Evolutionary conservation across 345 rosid genomes (phyloP).

Genomic region (Salix purpurea): DNA sequence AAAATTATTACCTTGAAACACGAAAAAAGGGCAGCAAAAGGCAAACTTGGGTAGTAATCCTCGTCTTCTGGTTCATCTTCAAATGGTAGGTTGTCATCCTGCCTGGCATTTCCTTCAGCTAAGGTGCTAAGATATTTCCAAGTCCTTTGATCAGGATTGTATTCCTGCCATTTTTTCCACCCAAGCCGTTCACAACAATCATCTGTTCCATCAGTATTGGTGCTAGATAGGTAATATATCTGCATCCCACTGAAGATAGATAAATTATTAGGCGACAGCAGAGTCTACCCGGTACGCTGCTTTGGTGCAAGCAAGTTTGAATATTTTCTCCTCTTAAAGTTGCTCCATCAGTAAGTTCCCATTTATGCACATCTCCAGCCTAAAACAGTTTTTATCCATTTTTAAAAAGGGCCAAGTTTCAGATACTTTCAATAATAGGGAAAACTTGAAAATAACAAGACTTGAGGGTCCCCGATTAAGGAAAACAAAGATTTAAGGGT

Average conservation of each 20-base stretch:
- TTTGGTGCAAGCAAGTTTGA: neutral
- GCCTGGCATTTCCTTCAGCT: constrained; percentile 43
- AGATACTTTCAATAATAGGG: neutral
- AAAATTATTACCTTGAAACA: constrained; percentile 59
- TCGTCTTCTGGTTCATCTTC: constrained; percentile 89
- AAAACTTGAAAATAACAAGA: neutral
- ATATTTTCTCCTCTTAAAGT: neutral
- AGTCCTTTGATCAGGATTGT: constrained; percentile 63
- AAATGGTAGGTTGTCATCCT: constrained; percentile 37
- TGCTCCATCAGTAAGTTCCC: neutral
- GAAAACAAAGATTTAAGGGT: neutral
- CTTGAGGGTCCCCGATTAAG: neutral
- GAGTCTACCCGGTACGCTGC: neutral
- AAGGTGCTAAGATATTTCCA: constrained; percentile 73
- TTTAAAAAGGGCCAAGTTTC: neutral
- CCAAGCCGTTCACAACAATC: constrained; percentile 69
- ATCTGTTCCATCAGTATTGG: constrained; percentile 61
- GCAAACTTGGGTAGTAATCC: constrained; percentile 87
- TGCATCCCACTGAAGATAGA: constrained; percentile 55
- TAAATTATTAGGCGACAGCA: neutral
- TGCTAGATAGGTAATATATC: constrained; percentile 65
- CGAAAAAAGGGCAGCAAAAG: constrained; percentile 89
- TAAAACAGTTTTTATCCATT: neutral
- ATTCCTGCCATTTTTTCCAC: constrained; percentile 68
- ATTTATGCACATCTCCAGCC: neutral